Conservation (phyloP, 257 asterid genomes). For the Oldenlandia corymbosa region DNA sequence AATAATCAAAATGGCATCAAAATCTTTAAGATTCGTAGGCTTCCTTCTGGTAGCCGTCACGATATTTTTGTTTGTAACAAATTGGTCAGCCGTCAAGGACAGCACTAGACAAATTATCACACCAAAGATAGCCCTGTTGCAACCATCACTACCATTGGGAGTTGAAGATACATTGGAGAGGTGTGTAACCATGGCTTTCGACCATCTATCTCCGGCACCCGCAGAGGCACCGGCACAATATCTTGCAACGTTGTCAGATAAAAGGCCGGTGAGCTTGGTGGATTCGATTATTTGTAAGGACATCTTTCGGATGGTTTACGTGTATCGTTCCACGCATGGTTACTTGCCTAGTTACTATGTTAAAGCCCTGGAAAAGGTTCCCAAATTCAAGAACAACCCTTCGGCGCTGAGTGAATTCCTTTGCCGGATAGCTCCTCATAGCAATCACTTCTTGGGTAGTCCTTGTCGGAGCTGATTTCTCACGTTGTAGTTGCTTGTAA, state of each 20-base stretch:
- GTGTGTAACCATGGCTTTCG: neutral
- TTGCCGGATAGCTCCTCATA: neutral
- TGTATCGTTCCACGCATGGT: neutral
- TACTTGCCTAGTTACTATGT: neutral
- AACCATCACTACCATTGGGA: too few relatives aligned
- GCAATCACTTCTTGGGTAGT: too few relatives aligned
- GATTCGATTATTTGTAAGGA: neutral
- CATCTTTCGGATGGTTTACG: neutral
- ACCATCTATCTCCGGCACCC: neutral
- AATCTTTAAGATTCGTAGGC: too few relatives aligned
- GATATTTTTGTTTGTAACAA: too few relatives aligned
- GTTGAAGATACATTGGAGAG: neutral
- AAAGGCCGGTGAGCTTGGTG: neutral
- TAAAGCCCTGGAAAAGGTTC: neutral
- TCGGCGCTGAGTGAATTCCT: slow-evolving; percentile 1
- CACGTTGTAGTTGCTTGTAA: too few relatives aligned
- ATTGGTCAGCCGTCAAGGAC: too few relatives aligned
- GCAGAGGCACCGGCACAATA: neutral
- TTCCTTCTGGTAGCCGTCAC: too few relatives aligned
- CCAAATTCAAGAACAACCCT: neutral
- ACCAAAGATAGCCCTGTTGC: too few relatives aligned
- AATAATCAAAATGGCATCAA: too few relatives aligned
- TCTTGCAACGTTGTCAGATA: too few relatives aligned
- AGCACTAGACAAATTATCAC: too few relatives aligned
- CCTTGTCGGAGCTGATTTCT: too few relatives aligned